Evolutionary conservation across 805 yeast genomes (phyloP).

Genomic region (Spencermartinsiella europaea): DNA sequence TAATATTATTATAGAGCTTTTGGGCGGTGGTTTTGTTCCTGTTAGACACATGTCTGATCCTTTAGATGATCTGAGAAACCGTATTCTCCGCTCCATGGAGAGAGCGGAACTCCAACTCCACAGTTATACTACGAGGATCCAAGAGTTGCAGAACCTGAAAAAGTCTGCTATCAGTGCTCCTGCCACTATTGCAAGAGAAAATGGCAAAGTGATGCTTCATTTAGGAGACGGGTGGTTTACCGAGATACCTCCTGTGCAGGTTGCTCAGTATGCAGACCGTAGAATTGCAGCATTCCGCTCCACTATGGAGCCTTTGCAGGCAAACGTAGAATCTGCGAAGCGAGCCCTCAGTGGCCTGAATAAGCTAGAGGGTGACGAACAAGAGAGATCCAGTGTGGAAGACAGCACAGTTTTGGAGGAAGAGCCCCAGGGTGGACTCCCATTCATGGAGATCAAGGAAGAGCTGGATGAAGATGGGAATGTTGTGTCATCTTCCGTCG

Average conservation of each 20-base stretch:
- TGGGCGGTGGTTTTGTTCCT: too few species aligned
- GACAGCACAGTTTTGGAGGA: slow-evolving; percentile 27
- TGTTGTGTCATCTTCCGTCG: slow-evolving; percentile 44
- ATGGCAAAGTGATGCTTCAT: slow-evolving; percentile 12
- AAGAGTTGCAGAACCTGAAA: slow-evolving; percentile 4
- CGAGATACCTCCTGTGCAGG: slow-evolving; percentile 18
- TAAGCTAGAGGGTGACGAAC: slow-evolving; percentile 15
- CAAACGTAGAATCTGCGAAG: slow-evolving; percentile 17
- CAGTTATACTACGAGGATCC: background rate
- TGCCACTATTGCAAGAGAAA: background rate
- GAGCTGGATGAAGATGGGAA: slow-evolving; percentile 81
- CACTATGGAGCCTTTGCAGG: slow-evolving; percentile 14
- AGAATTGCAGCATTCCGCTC: slow-evolving; percentile 11
- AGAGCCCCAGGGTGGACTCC: slow-evolving; percentile 35
- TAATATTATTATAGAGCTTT: too few species aligned
- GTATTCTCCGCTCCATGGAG: slow-evolving; percentile 7
- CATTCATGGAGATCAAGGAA: slow-evolving; percentile 79
- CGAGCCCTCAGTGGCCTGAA: slow-evolving; percentile 11
- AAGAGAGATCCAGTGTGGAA: slow-evolving; percentile 30
- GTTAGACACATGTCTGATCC: slow-evolving; percentile 10
- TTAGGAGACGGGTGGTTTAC: slow-evolving; percentile 31
- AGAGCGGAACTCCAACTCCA: slow-evolving; percentile 1
- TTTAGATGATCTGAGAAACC: slow-evolving; percentile 1
- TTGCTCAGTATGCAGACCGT: slow-evolving; percentile 19
- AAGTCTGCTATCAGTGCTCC: background rate